Evolutionary conservation across 192 early-diverging fungal species (phyloP).

Genomic region (Backusella westeae): DNA sequence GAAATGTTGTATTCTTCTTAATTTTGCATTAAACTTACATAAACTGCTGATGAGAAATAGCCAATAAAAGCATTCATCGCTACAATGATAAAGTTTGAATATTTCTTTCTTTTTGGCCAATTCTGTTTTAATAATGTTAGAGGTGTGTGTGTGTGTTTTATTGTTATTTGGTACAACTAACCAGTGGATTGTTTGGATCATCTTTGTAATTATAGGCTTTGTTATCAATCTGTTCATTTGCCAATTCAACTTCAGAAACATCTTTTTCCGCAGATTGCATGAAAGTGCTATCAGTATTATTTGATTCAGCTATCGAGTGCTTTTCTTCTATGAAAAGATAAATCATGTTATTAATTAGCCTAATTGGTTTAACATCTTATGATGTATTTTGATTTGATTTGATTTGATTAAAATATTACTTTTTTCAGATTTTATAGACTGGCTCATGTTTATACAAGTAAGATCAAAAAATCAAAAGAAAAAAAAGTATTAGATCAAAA

Average conservation of each 20-base stretch:
- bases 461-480: neutral
- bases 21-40: conserved; percentile 6
- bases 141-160: neutral
- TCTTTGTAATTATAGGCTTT: conserved; percentile 1
- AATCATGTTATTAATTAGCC: neutral
- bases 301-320: neutral
- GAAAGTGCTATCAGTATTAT: neutral
- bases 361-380: neutral
- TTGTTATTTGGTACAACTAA: neutral
- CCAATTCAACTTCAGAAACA: neutral
- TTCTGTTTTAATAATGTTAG: neutral
- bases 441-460: neutral
- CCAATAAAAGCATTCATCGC: conserved; percentile 23
- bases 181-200: conserved; percentile 22
- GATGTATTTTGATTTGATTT: neutral
- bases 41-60: conserved; percentile 23
- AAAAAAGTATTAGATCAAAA: neutral
- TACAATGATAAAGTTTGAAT: neutral
- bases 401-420: neutral
- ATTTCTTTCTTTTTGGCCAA: conserved; percentile 18
- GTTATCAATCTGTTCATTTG: neutral
- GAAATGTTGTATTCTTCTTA: neutral
- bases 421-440: neutral
- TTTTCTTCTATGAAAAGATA: neutral
- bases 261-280: neutral